These are phyloP conservation scores for Euclidium syriacum DNA, from an alignment of 345 rosid species.

Conservation along the genomic window DNA sequence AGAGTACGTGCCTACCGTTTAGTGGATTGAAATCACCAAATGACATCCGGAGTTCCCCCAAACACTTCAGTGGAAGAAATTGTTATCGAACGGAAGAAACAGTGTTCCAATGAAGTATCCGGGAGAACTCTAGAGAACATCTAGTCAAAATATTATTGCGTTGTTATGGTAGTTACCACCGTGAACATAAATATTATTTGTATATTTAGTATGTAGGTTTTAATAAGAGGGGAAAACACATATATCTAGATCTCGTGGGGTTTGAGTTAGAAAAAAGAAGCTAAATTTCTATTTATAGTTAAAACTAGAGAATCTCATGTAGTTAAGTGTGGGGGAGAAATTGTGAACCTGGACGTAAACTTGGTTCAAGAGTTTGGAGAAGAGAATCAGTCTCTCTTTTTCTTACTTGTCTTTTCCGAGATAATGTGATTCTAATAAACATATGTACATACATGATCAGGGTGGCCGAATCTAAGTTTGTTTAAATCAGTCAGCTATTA, in stretches of 20 bases:
- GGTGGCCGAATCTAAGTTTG: background rate
- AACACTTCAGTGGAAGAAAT: slow-evolving; percentile 26
- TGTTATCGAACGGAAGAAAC: background rate
- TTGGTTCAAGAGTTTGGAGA: slow-evolving; percentile 9
- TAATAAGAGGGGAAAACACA: background rate
- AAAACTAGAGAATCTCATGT: slow-evolving; percentile 19
- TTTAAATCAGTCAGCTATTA: background rate
- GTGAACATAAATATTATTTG: background rate
- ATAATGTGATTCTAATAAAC: background rate
- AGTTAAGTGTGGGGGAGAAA: background rate
- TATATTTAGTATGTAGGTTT: background rate
- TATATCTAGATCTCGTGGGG: background rate
- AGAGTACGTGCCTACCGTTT: background rate
- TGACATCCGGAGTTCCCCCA: slow-evolving; percentile 31
- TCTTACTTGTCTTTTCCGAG: slow-evolving; percentile 4
- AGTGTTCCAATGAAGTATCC: slow-evolving; percentile 20
- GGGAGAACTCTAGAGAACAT: slow-evolving; percentile 25
- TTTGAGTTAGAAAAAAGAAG: background rate
- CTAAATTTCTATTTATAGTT: background rate
- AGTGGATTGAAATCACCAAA: slow-evolving; percentile 9
- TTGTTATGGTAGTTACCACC: background rate
- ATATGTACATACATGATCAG: background rate
- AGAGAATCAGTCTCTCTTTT: slow-evolving; percentile 1
- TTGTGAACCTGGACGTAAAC: slow-evolving; percentile 25
- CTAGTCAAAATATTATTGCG: background rate